Base-by-base conservation (phyloP, 768 basidiomycete species). In the Sporobolomyces phaffii region DNA sequence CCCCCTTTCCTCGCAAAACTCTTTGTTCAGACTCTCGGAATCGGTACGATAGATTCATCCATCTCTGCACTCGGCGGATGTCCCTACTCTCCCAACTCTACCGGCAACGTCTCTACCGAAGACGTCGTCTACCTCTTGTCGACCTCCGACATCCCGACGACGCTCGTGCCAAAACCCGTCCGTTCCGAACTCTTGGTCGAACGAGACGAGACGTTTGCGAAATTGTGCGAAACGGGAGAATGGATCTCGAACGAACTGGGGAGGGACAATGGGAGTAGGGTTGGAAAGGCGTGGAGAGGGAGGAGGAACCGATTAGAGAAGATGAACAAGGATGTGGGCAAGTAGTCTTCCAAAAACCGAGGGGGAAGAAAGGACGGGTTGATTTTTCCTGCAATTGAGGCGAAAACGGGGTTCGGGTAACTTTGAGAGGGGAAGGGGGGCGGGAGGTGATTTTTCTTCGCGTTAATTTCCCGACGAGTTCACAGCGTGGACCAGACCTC, bases 71-170 rank as follows among this genome's bases (percentile, higher is more conserved):
- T 97, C 1, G 93, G 94, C 5, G 91, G 93, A 22, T 97, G 94
- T 74, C 93, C 93, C 4, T 98, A 90, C 78, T 91, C 93, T 2
- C 94, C 93, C 3, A 92, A 92, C 8, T 92, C 93, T 18, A 92
- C 91, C 0, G 93, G 94, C 20, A 96, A 96, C 72, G 89, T 96
- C 22, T 87, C 91, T 0, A 97, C 94, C 0, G 93, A 98, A 70
- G 81, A 70, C 62, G 50, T 94, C 1, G 81, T 94, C 13, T 91
- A 96, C 69, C 87, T 89, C 0, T 82, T 98, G 11, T 83, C 81
- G 72, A 85, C 79, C 56, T 86, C 85, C 14, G 81, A 79, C 9
- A 79, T 79, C 50, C 85, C 84, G 76, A 82, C 80, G 6, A 84
- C 84, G 6, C 79, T 83, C 1, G 47, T 72, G 1, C 60, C 70